Percentiles rank a stretch among this genome's conserved stretches.
phyloP scores from a whole-genome alignment of 495 filamentous ascomycete genomes.

The Bryoglossum gracile region DNA sequence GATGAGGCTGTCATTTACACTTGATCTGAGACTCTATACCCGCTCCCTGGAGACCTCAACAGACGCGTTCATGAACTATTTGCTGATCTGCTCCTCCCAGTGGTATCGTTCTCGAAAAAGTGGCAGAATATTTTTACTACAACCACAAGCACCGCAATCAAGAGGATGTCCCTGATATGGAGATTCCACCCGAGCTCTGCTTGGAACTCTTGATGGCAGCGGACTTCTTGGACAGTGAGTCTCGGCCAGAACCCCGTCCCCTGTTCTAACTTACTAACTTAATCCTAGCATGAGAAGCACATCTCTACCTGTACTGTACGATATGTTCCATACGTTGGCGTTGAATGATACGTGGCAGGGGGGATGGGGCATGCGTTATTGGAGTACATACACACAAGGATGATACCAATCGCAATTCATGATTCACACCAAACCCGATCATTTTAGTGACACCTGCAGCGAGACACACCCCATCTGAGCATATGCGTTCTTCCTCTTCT shows the following conservation, averaged over 20 bases:
- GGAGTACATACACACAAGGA: no score
- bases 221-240: slow-evolving; percentile 53
- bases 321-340: slow-evolving; percentile 12
- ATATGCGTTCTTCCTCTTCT: slow-evolving; percentile 56
- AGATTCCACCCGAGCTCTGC: slow-evolving; percentile 65
- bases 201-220: slow-evolving; percentile 77
- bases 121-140: slow-evolving; percentile 88
- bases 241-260: no score
- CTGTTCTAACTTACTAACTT: slow-evolving; percentile 2
- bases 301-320: background rate
- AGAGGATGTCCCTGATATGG: slow-evolving; percentile 84
- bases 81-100: slow-evolving; percentile 33
- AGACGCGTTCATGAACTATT: no score
- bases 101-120: slow-evolving; percentile 77
- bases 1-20: slow-evolving; percentile 48
- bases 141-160: slow-evolving; percentile 71
- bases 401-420: no score
- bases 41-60: no score
- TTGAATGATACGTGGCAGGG: slow-evolving; percentile 1
- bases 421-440: background rate
- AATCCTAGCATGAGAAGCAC: slow-evolving; percentile 10
- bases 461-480: slow-evolving; percentile 48
- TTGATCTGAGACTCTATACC: slow-evolving; percentile 45
- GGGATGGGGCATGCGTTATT: slow-evolving; percentile 2
- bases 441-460: background rate